Conservation (phyloP, 306 rosid species). For the Quercus cerris region DNA sequence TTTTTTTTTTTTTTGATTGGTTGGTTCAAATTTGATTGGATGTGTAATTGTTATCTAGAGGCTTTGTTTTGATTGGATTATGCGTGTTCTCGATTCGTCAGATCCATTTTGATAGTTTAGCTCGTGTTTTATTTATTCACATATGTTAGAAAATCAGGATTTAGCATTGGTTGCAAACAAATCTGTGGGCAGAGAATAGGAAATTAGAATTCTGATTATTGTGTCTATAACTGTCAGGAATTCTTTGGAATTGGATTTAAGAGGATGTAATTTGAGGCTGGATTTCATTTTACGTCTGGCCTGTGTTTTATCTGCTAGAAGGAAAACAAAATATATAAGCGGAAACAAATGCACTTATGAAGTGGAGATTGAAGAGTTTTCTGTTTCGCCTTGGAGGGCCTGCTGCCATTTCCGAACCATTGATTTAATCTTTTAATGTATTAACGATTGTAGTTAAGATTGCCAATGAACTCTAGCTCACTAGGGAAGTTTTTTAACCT, state of each 20-base stretch:
- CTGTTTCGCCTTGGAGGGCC: neutral
- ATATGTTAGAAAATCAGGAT: neutral
- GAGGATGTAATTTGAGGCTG: neutral
- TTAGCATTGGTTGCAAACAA: slow-evolving; percentile 2
- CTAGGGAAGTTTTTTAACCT: too few relatives aligned
- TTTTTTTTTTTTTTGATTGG: slow-evolving; percentile 3
- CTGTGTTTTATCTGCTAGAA: neutral
- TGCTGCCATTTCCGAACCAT: neutral
- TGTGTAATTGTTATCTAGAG: slow-evolving; percentile 27
- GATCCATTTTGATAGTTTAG: slow-evolving; percentile 17
- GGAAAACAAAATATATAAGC: neutral
- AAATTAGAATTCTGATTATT: neutral
- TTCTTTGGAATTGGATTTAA: neutral
- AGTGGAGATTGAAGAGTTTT: neutral
- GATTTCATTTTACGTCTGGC: neutral
- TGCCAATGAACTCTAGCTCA: too few relatives aligned
- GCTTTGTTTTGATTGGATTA: slow-evolving; percentile 19
- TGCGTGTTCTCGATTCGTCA: slow-evolving; percentile 20
- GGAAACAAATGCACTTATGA: neutral
- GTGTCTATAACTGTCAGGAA: neutral
- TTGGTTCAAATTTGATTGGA: slow-evolving; percentile 44
- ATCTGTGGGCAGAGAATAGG: neutral
- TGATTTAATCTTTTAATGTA: neutral
- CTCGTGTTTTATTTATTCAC: neutral
- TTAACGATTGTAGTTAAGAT: neutral